These are phyloP conservation scores for Cystobasidium onofrii DNA, from an alignment of 768 basidiomycete species.

Conservation along the genomic window DNA sequence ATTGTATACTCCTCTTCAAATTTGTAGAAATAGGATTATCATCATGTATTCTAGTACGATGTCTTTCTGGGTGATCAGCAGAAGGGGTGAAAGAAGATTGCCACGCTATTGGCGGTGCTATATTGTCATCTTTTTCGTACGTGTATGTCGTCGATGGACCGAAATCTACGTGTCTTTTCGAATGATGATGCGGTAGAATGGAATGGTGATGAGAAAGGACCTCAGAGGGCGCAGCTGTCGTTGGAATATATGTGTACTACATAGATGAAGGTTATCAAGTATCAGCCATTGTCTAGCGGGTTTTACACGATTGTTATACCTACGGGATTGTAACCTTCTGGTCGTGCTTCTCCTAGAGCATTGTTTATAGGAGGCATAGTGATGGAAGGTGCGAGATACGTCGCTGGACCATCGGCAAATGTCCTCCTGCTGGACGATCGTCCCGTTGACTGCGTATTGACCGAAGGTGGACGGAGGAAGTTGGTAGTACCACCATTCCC, in stretches of 20 bases:
- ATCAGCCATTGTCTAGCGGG: too few species aligned
- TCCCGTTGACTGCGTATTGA: background rate
- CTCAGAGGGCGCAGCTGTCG: conserved; percentile 3
- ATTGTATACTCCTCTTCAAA: conserved; percentile 2
- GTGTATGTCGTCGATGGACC: conserved; percentile 2
- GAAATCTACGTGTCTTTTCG: conserved; percentile 4
- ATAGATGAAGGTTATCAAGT: background rate
- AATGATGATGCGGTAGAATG: background rate
- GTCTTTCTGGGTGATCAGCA: conserved; percentile 31
- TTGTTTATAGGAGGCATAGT: conserved; percentile 9
- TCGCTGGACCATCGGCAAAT: conserved; percentile 1
- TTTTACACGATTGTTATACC: background rate
- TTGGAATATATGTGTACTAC: conserved; percentile 28
- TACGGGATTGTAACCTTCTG: conserved; percentile 26
- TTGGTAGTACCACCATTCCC: background rate
- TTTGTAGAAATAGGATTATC: background rate
- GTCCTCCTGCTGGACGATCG: conserved; percentile 6
- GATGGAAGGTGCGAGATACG: conserved; percentile 21
- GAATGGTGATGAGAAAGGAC: background rate
- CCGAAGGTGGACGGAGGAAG: background rate
- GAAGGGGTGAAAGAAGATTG: conserved; percentile 22
- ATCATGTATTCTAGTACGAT: conserved; percentile 7
- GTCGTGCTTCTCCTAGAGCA: background rate
- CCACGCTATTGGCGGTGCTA: conserved; percentile 29
- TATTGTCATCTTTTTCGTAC: background rate